These are phyloP conservation scores for Globisporangium recalcitrans DNA, from an alignment of 352 stramenopile species.

Conservation along the genomic window DNA sequence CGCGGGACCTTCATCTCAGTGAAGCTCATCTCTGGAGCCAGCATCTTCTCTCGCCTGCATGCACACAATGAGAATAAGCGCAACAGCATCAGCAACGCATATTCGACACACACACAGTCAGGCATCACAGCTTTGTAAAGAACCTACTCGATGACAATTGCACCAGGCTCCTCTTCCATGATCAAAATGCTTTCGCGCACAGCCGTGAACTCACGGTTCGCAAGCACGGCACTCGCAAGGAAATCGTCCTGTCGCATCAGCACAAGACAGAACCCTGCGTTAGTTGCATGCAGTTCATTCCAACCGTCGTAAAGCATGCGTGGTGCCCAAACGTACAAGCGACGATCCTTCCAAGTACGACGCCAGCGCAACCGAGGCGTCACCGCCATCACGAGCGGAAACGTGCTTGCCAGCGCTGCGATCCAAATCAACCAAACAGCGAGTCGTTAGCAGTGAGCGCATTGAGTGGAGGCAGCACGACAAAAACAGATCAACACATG, in stretches of 20 bases:
- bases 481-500: background rate
- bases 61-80: no score
- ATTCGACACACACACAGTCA: background rate
- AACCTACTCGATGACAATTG: conserved; percentile 65
- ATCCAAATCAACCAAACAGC: background rate
- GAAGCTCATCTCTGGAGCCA: conserved; percentile 87
- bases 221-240: conserved; percentile 87
- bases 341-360: conserved; percentile 86
- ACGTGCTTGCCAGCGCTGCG: conserved; percentile 77
- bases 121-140: background rate
- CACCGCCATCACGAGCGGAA: conserved; percentile 72
- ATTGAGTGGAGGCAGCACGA: background rate
- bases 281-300: background rate
- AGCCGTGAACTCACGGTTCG: conserved; percentile 89
- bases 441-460: background rate
- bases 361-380: conserved; percentile 72
- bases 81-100: background rate
- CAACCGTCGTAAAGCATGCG: background rate
- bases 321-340: conserved; percentile 34
- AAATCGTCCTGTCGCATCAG: conserved; percentile 80
- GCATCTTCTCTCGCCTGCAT: conserved; percentile 48
- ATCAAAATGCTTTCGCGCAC: conserved; percentile 87
- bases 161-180: conserved; percentile 54
- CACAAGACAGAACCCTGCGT: background rate
- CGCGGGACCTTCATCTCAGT: conserved; percentile 95